Conservation (phyloP, 108 stramenopile genomes). For the Chaetoceros muelleri region DNA sequence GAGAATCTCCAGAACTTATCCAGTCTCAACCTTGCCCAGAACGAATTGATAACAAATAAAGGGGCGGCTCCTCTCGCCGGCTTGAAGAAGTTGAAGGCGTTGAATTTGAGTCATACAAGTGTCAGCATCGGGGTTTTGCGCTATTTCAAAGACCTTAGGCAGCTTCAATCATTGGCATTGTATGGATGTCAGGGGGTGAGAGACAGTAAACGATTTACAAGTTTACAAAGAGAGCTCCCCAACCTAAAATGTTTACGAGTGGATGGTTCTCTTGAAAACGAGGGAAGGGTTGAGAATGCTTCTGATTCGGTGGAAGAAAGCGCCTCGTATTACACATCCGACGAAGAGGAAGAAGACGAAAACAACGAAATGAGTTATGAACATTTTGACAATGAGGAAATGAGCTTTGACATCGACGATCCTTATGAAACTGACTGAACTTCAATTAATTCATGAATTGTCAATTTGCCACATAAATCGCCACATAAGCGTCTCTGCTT, state of each 20-base stretch:
- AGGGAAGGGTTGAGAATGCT: slow-evolving; percentile 25
- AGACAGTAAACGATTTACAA: slow-evolving; percentile 25
- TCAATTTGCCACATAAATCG: too few species aligned
- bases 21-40: slow-evolving; percentile 69
- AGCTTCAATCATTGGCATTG: slow-evolving; percentile 58
- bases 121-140: slow-evolving; percentile 46
- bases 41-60: slow-evolving; percentile 70
- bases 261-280: slow-evolving; percentile 41
- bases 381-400: too few species aligned
- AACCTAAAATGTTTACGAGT: slow-evolving; percentile 59
- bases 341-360: too few species aligned
- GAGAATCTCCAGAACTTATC: slow-evolving; percentile 43
- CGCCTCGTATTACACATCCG: too few species aligned
- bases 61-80: slow-evolving; percentile 64
- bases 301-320: too few species aligned
- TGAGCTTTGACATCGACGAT: too few species aligned
- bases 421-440: too few species aligned
- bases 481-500: too few species aligned
- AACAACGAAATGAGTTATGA: too few species aligned
- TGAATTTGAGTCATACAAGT: slow-evolving; percentile 72
- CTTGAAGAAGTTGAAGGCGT: slow-evolving; percentile 56
- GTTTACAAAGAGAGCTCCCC: slow-evolving; percentile 53
- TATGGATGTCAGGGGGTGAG: slow-evolving; percentile 64
- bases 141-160: slow-evolving; percentile 40
- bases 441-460: too few species aligned